Evolutionary conservation across 202 grass and related monocot genomes (phyloP).

Genomic region (Dendrocalamus latiflorus): DNA sequence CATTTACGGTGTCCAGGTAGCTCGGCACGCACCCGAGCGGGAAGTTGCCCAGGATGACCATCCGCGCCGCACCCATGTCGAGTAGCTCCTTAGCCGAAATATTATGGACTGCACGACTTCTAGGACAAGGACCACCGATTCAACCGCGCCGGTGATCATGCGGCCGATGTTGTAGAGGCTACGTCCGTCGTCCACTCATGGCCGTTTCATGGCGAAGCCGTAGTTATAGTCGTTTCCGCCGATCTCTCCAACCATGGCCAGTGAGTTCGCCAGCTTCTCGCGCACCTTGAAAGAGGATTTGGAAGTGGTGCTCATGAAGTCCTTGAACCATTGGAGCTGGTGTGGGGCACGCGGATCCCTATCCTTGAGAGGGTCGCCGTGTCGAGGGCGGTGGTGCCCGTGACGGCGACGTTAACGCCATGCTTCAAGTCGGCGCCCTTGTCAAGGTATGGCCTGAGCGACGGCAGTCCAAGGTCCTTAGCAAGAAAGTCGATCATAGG

Average conservation of each 20-base stretch:
- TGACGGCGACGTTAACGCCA: too few species aligned
- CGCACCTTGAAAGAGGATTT: neutral
- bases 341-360: too few species aligned
- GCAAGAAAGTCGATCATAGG: too few species aligned
- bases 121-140: conserved; percentile 6
- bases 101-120: conserved; percentile 8
- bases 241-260: conserved; percentile 44
- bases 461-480: too few species aligned
- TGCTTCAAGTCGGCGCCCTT: too few species aligned
- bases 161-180: neutral
- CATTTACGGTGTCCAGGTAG: conserved; percentile 29
- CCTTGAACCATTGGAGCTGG: conserved; percentile 14
- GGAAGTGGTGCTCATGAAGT: neutral
- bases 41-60: conserved; percentile 43
- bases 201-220: conserved; percentile 13
- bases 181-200: neutral
- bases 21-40: conserved; percentile 50
- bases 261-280: neutral
- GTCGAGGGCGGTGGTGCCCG: too few species aligned
- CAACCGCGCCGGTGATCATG: neutral
- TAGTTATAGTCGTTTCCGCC: conserved; percentile 45
- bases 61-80: conserved; percentile 35
- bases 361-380: too few species aligned
- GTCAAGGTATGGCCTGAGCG: too few species aligned
- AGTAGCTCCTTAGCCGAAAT: conserved; percentile 21